A percentile compares a stretch with the other conserved stretches of the same genome.
Conservation (phyloP, 2,329 filamentous ascomycete genomes). For the Fusarium sp. region DNA sequence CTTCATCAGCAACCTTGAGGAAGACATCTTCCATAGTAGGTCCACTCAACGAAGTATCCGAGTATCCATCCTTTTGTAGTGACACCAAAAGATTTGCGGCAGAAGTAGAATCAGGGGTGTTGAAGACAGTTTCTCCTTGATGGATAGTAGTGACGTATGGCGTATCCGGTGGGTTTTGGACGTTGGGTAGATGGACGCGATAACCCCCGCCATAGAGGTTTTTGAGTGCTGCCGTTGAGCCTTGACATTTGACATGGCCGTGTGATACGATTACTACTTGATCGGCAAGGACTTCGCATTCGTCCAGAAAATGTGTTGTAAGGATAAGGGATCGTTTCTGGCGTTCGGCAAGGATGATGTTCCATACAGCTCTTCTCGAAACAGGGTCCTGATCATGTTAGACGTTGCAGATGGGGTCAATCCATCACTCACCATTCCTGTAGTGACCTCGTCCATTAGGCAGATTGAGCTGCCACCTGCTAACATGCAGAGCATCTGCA, state of each 20-base stretch:
- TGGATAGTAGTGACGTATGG: conserved; percentile 1
- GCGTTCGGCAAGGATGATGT: conserved; percentile 85
- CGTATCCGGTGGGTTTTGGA: not conserved
- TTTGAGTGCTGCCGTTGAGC: conserved; percentile 19
- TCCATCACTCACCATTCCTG: conserved; percentile 46
- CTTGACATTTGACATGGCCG: conserved; percentile 14
- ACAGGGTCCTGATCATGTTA: conserved; percentile 80
- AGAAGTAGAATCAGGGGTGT: conserved; percentile 13
- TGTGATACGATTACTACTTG: conserved; percentile 56
- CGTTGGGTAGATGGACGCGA: not conserved
- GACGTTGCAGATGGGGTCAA: accelerated
- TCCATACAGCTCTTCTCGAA: conserved; percentile 87
- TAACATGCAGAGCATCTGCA: conserved; percentile 91
- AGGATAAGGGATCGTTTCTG: conserved; percentile 83
- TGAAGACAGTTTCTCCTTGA: conserved; percentile 13
- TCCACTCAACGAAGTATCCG: conserved; percentile 13
- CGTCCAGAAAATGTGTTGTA: conserved; percentile 90
- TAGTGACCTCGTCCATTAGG: conserved; percentile 72
- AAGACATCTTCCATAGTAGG: conserved; percentile 31
- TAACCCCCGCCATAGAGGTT: conserved; percentile 17
- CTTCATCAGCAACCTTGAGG: conserved; percentile 19
- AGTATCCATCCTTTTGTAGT: not conserved
- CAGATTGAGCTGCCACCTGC: conserved; percentile 76
- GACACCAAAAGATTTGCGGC: conserved; percentile 2
- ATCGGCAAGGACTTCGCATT: conserved; percentile 86